Percentiles rank a stretch among this genome's conserved stretches.
These are phyloP conservation scores for Aspergillus mulundensis DNA, from an alignment of 495 filamentous ascomycete species.

Conservation along the genomic window DNA sequence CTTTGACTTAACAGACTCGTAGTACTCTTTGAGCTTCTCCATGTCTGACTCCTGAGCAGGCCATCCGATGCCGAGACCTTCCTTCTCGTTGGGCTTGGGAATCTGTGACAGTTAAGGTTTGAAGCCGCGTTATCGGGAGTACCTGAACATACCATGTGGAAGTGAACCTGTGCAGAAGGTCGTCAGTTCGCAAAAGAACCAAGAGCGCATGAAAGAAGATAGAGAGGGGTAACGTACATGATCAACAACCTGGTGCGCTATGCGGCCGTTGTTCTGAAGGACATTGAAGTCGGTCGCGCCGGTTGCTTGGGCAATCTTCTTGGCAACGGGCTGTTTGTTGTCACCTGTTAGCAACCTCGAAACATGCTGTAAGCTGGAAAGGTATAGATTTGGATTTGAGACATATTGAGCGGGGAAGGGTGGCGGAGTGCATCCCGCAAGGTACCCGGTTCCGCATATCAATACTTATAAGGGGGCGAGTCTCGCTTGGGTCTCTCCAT, in stretches of 20 bases:
- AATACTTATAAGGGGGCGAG: neutral
- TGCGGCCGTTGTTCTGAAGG: constrained; percentile 90
- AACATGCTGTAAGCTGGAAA: neutral
- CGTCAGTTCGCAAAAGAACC: neutral
- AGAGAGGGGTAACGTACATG: constrained; percentile 57
- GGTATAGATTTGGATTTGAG: neutral
- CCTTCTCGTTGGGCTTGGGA: constrained; percentile 83
- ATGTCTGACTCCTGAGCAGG: constrained; percentile 72
- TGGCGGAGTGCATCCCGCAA: constrained; percentile 15
- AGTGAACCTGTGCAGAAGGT: constrained; percentile 63
- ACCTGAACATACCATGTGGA: constrained; percentile 71
- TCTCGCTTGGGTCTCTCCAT: neutral
- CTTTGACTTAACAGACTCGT: constrained; percentile 81
- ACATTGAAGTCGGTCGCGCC: constrained; percentile 85
- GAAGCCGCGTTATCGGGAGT: neutral
- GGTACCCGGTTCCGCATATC: constrained; percentile 12
- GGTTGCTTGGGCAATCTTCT: constrained; percentile 75
- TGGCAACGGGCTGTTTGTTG: constrained; percentile 65
- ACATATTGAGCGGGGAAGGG: neutral
- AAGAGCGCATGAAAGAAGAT: neutral
- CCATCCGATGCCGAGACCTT: constrained; percentile 82
- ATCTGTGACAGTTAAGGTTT: constrained; percentile 51
- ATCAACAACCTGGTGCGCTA: constrained; percentile 92
- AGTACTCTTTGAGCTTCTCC: constrained; percentile 74
- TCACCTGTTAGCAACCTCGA: neutral